phyloP scores from a whole-genome alignment of 2,329 filamentous ascomycete genomes.

The Diplodia sapinea region DNA sequence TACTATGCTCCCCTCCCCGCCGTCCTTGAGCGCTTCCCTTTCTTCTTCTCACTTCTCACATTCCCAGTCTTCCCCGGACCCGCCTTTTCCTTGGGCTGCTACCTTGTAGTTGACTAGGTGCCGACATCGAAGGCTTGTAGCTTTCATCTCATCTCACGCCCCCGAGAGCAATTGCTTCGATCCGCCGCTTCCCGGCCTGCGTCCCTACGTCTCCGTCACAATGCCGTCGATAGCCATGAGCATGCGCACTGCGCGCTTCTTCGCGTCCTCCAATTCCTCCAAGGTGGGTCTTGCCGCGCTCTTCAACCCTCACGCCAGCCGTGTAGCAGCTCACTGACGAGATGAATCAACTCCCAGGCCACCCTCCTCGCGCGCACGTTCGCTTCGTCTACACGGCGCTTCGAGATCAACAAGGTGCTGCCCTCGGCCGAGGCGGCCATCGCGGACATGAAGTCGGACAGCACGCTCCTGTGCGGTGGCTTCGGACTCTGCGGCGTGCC shows the following conservation, averaged over 20 bases:
- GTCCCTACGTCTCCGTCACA: not conserved
- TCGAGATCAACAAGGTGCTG: constrained; percentile 49
- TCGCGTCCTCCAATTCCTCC: constrained; percentile 23
- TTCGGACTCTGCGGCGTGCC: constrained; percentile 50
- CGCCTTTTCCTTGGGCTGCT: not conserved
- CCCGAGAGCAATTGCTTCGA: not conserved
- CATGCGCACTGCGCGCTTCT: constrained; percentile 29
- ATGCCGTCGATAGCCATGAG: constrained; percentile 27
- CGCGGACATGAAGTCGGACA: constrained; percentile 47
- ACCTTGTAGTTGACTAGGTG: not conserved
- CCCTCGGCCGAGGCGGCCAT: constrained; percentile 48
- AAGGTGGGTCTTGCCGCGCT: constrained; percentile 14
- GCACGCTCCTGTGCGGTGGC: constrained; percentile 47
- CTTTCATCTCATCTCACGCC: not conserved
- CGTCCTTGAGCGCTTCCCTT: not conserved
- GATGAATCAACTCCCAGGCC: not conserved
- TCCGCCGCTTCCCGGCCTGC: not conserved
- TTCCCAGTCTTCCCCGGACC: not conserved
- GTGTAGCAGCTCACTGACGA: not conserved
- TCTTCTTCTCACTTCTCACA: no score
- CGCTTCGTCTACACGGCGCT: constrained; percentile 41
- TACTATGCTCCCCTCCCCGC: not conserved
- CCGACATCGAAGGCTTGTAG: not conserved
- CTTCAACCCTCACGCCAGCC: no score
- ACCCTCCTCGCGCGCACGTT: constrained; percentile 44